Base-by-base conservation (phyloP, 371 early-diverging fungal genomes). In the Mortierella polycephala region DNA sequence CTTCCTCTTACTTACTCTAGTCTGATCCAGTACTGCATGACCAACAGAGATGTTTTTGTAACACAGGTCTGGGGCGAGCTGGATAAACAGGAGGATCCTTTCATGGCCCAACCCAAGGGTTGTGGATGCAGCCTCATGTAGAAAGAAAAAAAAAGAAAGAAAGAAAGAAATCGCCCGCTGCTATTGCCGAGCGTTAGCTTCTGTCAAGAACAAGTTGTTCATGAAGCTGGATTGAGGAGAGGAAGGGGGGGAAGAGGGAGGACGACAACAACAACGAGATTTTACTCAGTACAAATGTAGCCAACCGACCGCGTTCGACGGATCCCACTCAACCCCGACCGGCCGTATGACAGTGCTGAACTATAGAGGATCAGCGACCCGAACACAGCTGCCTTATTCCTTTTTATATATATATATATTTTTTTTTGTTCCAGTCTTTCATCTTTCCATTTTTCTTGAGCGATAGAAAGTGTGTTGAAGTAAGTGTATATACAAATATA, bases 31-130 rank as follows among this genome's bases (percentile, higher is more conserved):
- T 85, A 86, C 66, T 90, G 90, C 61, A 84, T 83, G 64, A 54
- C 62, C 18, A 87, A 84, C 60, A 77, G 79, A 56, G 96, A 95
- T 75, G 87, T 85, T 50, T 84, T 95, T 57, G 82, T 95, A 69
- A 94, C 94, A 30, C 93, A 92, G 10, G 87, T 94, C 39, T 95
- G 95, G 96, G 96, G 96, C 10, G 88, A 91, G 20, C 75, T 89
- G 44, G 90, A 90, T 74, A 82, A 81, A 45, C 85, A 87, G 56
- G 91, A 94, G 58, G 94, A 95, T 75, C 94, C 94, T n/a, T 95
- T 90, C 82, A 90, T 87, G 68, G 68, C 64, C 5, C 71, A 77
- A 58, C 68, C 71, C 45, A 71, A 71, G 41, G 72, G 72, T 2
- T 77, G 77, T 40, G 68, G 68, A 41, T 77, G 77, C 53, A 69